Evolutionary conservation across 495 filamentous ascomycete species (phyloP).

Genomic region (Penicillium robsamsonii): DNA sequence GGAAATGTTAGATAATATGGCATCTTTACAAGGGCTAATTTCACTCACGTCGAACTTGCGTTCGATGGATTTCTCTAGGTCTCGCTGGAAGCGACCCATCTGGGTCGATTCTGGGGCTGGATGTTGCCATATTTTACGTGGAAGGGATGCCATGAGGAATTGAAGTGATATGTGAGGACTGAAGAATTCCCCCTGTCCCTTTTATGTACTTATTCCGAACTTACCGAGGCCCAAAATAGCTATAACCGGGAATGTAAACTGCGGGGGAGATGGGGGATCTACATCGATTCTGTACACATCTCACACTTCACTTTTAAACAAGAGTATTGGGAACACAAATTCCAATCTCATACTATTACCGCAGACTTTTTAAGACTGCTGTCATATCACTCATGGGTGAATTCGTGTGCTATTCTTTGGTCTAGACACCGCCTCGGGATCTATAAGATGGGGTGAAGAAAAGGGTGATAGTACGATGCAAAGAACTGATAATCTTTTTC

Average conservation of each 20-base stretch:
- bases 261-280: background rate
- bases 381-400: too few species aligned
- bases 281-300: background rate
- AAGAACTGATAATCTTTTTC: too few species aligned
- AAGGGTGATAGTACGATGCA: too few species aligned
- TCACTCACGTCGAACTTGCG: slow-evolving; percentile 22
- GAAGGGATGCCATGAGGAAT: slow-evolving; percentile 21
- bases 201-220: background rate
- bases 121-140: slow-evolving; percentile 60
- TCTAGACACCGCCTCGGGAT: too few species aligned
- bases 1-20: slow-evolving; percentile 11
- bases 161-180: background rate
- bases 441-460: too few species aligned
- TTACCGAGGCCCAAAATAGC: background rate
- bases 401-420: too few species aligned
- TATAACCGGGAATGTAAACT: background rate
- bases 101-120: slow-evolving; percentile 56
- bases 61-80: slow-evolving; percentile 22
- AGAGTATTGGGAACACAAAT: background rate
- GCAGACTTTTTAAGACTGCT: too few species aligned
- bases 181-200: too few species aligned
- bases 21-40: background rate
- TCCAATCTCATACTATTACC: too few species aligned
- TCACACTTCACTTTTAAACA: background rate
- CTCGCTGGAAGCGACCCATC: slow-evolving; percentile 57